Evolutionary conservation across 768 basidiomycete genomes (phyloP).

Genomic region (Termitomyces sp.): DNA sequence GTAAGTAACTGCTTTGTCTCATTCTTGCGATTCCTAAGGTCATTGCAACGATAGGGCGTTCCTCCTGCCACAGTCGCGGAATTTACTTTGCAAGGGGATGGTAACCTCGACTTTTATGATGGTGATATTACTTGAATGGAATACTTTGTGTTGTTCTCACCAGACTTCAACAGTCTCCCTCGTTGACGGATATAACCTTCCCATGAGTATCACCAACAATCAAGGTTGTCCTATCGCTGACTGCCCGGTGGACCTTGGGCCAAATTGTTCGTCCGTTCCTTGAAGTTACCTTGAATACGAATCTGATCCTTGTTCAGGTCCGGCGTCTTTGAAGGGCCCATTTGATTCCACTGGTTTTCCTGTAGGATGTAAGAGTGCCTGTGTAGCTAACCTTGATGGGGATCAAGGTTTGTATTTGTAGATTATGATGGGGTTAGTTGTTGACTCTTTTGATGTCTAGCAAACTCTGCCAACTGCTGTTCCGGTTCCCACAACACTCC

Average conservation of each 20-base stretch:
- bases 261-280: constrained; percentile 31
- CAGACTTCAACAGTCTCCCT: constrained; percentile 36
- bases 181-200: constrained; percentile 56
- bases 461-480: constrained; percentile 33
- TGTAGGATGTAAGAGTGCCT: constrained; percentile 51
- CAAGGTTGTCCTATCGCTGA: constrained; percentile 39
- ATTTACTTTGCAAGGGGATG: constrained; percentile 47
- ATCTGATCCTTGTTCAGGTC: constrained; percentile 21
- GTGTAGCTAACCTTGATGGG: constrained; percentile 28
- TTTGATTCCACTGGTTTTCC: constrained; percentile 38
- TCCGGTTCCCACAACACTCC: constrained; percentile 25
- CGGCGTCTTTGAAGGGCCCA: constrained; percentile 39
- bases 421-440: neutral
- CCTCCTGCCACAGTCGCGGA: constrained; percentile 69
- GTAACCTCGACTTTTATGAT: constrained; percentile 52
- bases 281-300: neutral
- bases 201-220: constrained; percentile 45
- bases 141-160: neutral
- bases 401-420: constrained; percentile 15
- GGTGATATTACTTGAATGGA: constrained; percentile 26
- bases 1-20: constrained; percentile 19
- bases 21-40: neutral
- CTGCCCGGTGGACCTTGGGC: constrained; percentile 51
- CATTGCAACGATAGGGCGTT: constrained; percentile 34
- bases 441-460: constrained; percentile 3